Evolutionary conservation across 345 rosid species (phyloP).

Genomic region (Gynandropsis gynandra): DNA sequence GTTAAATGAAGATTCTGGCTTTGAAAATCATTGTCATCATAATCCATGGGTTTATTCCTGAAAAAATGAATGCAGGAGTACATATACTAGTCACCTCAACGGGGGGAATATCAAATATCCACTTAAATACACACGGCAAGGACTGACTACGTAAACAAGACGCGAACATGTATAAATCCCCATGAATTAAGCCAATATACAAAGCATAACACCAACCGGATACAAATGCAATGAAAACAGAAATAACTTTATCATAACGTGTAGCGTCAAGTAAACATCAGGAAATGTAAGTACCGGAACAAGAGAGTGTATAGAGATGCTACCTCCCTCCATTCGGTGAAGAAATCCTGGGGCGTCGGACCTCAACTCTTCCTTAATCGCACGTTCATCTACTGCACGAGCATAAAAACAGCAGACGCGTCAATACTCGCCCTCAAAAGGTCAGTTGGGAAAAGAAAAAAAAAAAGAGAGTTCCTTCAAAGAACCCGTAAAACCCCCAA

Average conservation of each 20-base stretch:
- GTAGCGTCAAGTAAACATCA: constrained; percentile 25
- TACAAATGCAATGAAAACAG: background rate
- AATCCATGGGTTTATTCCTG: constrained; percentile 95
- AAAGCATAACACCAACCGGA: background rate
- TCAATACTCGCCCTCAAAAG: background rate
- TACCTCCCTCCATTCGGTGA: constrained; percentile 99
- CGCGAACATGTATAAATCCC: background rate
- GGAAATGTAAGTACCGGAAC: constrained; percentile 78
- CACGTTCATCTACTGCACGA: constrained; percentile 49
- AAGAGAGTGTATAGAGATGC: constrained; percentile 89
- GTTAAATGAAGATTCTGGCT: constrained; percentile 86
- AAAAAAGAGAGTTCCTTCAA: no score
- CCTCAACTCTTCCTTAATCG: constrained; percentile 54
- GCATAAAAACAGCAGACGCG: constrained; percentile 9
- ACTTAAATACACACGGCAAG: background rate
- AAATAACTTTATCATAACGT: constrained; percentile 18
- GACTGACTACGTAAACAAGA: background rate
- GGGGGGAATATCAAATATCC: background rate
- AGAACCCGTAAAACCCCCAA: background rate
- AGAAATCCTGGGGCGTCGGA: constrained; percentile 48
- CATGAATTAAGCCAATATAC: background rate
- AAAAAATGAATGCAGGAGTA: constrained; percentile 5
- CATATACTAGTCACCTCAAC: background rate
- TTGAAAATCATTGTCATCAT: constrained; percentile 95
- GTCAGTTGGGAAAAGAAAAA: constrained; percentile 4